phyloP scores from a whole-genome alignment of 2,329 filamentous ascomycete species.

The Botrytis fabae region DNA sequence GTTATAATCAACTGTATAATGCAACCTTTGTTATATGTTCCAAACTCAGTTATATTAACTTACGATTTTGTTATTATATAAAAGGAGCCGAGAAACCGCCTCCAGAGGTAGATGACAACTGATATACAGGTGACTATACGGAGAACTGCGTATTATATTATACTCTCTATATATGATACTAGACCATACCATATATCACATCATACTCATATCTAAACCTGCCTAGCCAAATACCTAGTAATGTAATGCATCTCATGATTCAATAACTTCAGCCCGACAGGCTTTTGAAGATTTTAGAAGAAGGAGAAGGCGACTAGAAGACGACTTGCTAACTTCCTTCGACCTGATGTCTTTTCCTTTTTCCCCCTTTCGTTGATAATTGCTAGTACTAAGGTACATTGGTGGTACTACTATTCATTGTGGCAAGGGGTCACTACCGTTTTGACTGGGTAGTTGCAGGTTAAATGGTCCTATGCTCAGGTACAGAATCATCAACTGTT shows the following conservation, averaged over 20 bases:
- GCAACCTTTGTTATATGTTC: background rate
- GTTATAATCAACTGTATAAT: background rate
- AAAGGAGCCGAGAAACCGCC: background rate
- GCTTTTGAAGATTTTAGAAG: background rate
- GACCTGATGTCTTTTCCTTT: background rate
- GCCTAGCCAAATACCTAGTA: background rate
- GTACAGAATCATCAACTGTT: background rate
- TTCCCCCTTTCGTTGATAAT: background rate
- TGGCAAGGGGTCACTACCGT: background rate
- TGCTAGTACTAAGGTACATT: background rate
- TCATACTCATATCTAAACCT: no score
- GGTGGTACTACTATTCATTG: background rate
- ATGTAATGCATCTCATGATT: background rate
- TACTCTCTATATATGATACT: no score
- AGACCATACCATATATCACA: no score
- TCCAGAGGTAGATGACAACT: background rate
- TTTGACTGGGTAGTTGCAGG: background rate
- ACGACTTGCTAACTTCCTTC: background rate
- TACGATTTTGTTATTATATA: background rate
- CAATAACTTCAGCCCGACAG: background rate
- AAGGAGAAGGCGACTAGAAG: background rate
- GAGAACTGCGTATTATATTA: background rate
- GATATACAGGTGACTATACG: background rate
- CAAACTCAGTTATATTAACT: background rate
- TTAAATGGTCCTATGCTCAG: background rate